These are phyloP conservation scores for Zangia roseola DNA, from an alignment of 768 basidiomycete species.

Conservation along the genomic window DNA sequence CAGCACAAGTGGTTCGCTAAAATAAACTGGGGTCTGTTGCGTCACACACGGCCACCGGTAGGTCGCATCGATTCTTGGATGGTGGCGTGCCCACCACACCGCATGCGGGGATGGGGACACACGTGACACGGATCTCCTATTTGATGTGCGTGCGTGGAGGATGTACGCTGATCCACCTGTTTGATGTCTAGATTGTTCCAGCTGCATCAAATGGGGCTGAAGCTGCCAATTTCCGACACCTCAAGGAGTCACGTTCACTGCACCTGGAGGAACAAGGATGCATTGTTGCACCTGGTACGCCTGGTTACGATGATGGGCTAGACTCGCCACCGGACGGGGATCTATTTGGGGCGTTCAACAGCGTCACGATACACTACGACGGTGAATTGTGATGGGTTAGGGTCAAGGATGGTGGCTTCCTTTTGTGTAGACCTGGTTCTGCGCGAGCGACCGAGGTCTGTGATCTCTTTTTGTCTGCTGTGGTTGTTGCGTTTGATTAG, in stretches of 20 bases:
- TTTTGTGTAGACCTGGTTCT: constrained; percentile 7
- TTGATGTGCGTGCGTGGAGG: constrained; percentile 13
- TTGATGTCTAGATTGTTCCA: constrained; percentile 69
- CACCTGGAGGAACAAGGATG: constrained; percentile 74
- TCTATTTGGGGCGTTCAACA: constrained; percentile 85
- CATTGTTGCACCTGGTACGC: constrained; percentile 36
- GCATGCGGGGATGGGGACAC: background rate
- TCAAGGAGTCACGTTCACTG: constrained; percentile 89
- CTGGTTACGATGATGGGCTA: constrained; percentile 44
- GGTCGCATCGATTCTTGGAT: constrained; percentile 27
- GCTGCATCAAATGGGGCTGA: constrained; percentile 71
- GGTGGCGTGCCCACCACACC: no score
- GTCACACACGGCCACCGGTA: constrained; percentile 92
- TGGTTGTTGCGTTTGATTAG: constrained; percentile 16
- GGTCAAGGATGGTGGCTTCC: background rate
- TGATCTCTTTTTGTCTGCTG: constrained; percentile 11
- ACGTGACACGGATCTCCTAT: constrained; percentile 12
- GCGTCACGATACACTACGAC: constrained; percentile 85
- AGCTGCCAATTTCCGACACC: constrained; percentile 84
- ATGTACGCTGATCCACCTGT: constrained; percentile 26
- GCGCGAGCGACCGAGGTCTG: constrained; percentile 14
- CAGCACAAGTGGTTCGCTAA: constrained; percentile 98
- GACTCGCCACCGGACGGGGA: constrained; percentile 52
- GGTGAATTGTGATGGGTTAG: constrained; percentile 47
- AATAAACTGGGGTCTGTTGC: constrained; percentile 94